Percentiles rank a stretch among this genome's conserved stretches.
Evolutionary conservation across 1,139 yeast genomes (phyloP).

Genomic region (Kodamaea derodonti): DNA sequence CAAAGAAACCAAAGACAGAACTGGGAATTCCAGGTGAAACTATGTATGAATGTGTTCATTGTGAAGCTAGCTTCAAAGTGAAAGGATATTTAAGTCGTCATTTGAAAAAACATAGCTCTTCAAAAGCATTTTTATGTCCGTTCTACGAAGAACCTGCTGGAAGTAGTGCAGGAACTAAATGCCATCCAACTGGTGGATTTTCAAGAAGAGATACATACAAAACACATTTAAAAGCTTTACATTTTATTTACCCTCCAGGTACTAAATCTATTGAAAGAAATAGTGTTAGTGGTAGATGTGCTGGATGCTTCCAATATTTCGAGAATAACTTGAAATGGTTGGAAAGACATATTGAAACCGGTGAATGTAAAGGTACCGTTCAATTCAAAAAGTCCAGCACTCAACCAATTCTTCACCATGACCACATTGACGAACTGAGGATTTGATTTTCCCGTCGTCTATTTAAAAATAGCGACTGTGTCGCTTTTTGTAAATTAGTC

Average conservation of each 20-base stretch:
- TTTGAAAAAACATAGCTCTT: conserved; percentile 46
- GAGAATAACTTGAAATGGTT: conserved; percentile 49
- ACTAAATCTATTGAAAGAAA: conserved; percentile 46
- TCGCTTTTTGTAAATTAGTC: not conserved
- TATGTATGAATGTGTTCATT: conserved; percentile 37
- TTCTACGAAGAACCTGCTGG: conserved; percentile 38
- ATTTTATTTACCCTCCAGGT: conserved; percentile 58
- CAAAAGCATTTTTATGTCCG: conserved; percentile 55
- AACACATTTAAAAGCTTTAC: conserved; percentile 55
- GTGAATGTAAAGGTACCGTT: conserved; percentile 43
- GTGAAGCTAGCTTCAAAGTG: conserved; percentile 49
- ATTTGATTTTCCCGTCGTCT: not conserved
- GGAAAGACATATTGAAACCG: conserved; percentile 45
- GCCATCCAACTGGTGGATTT: conserved; percentile 60
- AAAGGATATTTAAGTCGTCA: conserved; percentile 56
- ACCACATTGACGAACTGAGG: conserved; percentile 1
- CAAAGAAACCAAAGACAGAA: not conserved
- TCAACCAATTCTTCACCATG: not conserved
- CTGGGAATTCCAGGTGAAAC: not conserved
- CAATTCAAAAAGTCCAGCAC: conserved; percentile 4
- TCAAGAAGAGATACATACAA: conserved; percentile 57
- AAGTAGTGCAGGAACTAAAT: conserved; percentile 33
- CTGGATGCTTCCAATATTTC: conserved; percentile 52
- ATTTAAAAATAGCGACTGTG: conserved; percentile 1
- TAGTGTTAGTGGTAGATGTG: conserved; percentile 48